These are phyloP conservation scores for Ailanthus altissimus DNA, from an alignment of 345 rosid genomes.

Conservation along the genomic window DNA sequence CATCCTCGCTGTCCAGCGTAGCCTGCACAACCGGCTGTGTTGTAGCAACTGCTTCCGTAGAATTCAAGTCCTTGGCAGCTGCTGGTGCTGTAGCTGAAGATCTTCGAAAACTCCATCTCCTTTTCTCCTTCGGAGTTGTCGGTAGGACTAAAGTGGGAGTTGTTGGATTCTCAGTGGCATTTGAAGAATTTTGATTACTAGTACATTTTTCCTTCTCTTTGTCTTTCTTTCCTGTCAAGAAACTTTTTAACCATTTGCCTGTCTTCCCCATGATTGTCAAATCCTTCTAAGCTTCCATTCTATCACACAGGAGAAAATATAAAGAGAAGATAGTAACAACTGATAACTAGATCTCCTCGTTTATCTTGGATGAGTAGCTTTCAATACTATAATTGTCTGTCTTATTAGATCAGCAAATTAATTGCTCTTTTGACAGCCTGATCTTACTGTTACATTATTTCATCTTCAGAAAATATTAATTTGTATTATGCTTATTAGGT, in stretches of 20 bases:
- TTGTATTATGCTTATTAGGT: not conserved
- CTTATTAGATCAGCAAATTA: conserved; percentile 14
- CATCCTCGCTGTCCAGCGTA: conserved; percentile 35
- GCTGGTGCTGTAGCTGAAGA: conserved; percentile 62
- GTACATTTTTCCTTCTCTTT: conserved; percentile 34
- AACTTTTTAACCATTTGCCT: conserved; percentile 72
- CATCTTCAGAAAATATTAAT: too few species aligned
- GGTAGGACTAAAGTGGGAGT: conserved; percentile 50
- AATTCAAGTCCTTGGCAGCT: conserved; percentile 34
- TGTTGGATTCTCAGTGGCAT: conserved; percentile 35
- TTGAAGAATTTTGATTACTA: conserved; percentile 26
- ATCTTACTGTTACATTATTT: conserved; percentile 28
- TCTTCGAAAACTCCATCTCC: conserved; percentile 88
- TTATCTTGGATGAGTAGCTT: conserved; percentile 14
- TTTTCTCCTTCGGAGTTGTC: conserved; percentile 71
- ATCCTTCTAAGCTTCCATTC: conserved; percentile 26
- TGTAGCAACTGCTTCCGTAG: conserved; percentile 29
- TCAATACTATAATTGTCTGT: conserved; percentile 14
- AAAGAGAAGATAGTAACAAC: conserved; percentile 22
- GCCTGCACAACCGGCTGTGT: conserved; percentile 21
- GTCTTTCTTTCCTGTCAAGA: conserved; percentile 77
- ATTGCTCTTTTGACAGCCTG: conserved; percentile 34
- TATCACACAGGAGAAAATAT: conserved; percentile 27
- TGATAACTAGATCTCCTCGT: conserved; percentile 21
- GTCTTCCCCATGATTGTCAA: conserved; percentile 71